Conservation (phyloP, 192 early-diverging fungal genomes). For the Chytriomyces sp. region DNA sequence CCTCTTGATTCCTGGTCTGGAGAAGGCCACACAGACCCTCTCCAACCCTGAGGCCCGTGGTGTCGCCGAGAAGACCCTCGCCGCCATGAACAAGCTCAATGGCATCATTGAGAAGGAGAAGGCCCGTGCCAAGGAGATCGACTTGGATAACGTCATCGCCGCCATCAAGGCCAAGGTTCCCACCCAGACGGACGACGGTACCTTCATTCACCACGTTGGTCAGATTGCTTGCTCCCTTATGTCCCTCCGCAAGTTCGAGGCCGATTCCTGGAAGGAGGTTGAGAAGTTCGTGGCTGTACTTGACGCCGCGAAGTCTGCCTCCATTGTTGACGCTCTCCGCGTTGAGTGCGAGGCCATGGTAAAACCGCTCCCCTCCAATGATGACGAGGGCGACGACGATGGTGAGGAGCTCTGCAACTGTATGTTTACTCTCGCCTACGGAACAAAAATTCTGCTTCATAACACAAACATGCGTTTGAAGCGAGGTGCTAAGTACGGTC, state of each 20-base stretch:
- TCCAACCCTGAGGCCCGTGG: conserved; percentile 77
- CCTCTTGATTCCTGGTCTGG: conserved; percentile 73
- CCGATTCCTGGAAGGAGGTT: conserved; percentile 66
- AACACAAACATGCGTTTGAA: conserved; percentile 62
- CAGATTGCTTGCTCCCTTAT: conserved; percentile 63
- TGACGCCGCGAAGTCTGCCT: conserved; percentile 39
- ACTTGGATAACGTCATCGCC: conserved; percentile 45
- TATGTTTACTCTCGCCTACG: conserved; percentile 82
- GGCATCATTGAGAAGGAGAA: conserved; percentile 38
- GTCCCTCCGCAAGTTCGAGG: conserved; percentile 64
- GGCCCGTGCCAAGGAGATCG: conserved; percentile 37
- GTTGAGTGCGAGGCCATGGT: conserved; percentile 31
- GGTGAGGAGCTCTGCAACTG: conserved; percentile 70
- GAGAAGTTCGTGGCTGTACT: conserved; percentile 57
- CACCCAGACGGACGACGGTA: conserved; percentile 45
- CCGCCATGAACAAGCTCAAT: conserved; percentile 47
- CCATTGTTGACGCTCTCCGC: conserved; percentile 30
- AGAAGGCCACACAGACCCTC: conserved; percentile 73
- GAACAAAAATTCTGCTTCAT: conserved; percentile 80
- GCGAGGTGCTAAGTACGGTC: conserved; percentile 81
- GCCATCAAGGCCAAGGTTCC: conserved; percentile 53
- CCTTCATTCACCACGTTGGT: conserved; percentile 59
- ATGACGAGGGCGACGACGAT: conserved; percentile 42
- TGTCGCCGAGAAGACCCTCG: conserved; percentile 72
- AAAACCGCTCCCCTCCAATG: conserved; percentile 50